These are phyloP conservation scores for Gloeopeniophorella convolvens DNA, from an alignment of 768 basidiomycete genomes.

Conservation along the genomic window DNA sequence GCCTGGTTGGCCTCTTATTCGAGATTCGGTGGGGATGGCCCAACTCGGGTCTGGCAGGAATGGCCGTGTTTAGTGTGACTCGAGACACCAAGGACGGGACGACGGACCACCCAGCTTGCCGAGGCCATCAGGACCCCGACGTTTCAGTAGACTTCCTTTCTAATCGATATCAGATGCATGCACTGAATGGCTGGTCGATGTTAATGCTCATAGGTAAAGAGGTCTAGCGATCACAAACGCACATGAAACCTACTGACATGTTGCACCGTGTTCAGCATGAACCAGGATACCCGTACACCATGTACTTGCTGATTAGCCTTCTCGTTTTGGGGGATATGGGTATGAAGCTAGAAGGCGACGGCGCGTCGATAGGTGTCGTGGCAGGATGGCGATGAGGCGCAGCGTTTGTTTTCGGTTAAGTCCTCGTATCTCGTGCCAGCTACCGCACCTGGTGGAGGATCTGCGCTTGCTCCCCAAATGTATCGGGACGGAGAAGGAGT, in stretches of 20 bases:
- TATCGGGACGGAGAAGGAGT: constrained; percentile 57
- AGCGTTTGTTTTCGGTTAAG: constrained; percentile 31
- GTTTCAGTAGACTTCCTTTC: constrained; percentile 74
- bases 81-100: constrained; percentile 13
- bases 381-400: constrained; percentile 22
- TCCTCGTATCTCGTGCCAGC: constrained; percentile 71
- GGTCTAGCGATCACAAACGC: constrained; percentile 32
- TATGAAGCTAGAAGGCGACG: constrained; percentile 28
- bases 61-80: constrained; percentile 19
- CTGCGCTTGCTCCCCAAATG: constrained; percentile 41
- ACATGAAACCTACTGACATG: constrained; percentile 84
- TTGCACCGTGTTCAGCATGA: too few relatives aligned
- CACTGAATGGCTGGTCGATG: constrained; percentile 64
- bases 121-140: constrained; percentile 85
- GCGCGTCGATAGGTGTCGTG: constrained; percentile 27
- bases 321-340: constrained; percentile 39
- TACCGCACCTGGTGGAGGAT: constrained; percentile 34
- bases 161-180: constrained; percentile 91
- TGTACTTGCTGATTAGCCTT: constrained; percentile 76
- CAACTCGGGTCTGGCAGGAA: constrained; percentile 67
- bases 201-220: constrained; percentile 17
- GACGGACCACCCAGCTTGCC: constrained; percentile 80
- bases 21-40: constrained; percentile 83
- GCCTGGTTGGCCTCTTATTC: constrained; percentile 63
- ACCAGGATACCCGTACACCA: constrained; percentile 82